phyloP scores from a whole-genome alignment of 495 filamentous ascomycete species.

The Hypoxylon subgilvum region DNA sequence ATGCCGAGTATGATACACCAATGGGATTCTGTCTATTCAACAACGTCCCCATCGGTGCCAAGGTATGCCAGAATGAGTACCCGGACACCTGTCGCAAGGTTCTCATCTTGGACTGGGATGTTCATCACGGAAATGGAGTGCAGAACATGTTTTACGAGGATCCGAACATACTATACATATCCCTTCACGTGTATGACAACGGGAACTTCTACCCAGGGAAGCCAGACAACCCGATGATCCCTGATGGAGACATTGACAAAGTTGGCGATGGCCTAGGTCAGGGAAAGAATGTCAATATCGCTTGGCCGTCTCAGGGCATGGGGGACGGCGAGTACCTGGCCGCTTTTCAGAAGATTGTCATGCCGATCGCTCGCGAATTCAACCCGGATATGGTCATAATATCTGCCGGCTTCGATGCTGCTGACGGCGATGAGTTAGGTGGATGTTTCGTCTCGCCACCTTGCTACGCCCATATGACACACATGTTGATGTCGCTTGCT shows the following conservation, averaged over 20 bases:
- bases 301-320: slow-evolving; percentile 91
- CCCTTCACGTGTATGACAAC: slow-evolving; percentile 84
- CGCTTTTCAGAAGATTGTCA: slow-evolving; percentile 95
- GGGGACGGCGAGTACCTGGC: slow-evolving; percentile 96
- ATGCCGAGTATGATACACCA: slow-evolving; percentile 81
- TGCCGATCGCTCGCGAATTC: slow-evolving; percentile 94
- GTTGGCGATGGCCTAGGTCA: slow-evolving; percentile 75
- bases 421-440: slow-evolving; percentile 88
- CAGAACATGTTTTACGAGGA: slow-evolving; percentile 95
- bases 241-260: slow-evolving; percentile 73
- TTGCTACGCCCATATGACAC: slow-evolving; percentile 98
- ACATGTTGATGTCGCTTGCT: slow-evolving; percentile 97
- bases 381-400: slow-evolving; percentile 94
- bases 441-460: slow-evolving; percentile 87
- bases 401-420: slow-evolving; percentile 95
- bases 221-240: slow-evolving; percentile 61
- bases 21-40: slow-evolving; percentile 98
- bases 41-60: slow-evolving; percentile 90
- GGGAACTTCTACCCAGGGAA: slow-evolving; percentile 86
- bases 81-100: slow-evolving; percentile 83
- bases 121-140: slow-evolving; percentile 89
- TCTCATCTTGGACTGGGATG: slow-evolving; percentile 94
- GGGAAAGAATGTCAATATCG: slow-evolving; percentile 94
- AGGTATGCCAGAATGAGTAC: slow-evolving; percentile 77
- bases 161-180: slow-evolving; percentile 95